These are phyloP conservation scores for Candida saitoana DNA, from an alignment of 805 yeast species.

Conservation along the genomic window DNA sequence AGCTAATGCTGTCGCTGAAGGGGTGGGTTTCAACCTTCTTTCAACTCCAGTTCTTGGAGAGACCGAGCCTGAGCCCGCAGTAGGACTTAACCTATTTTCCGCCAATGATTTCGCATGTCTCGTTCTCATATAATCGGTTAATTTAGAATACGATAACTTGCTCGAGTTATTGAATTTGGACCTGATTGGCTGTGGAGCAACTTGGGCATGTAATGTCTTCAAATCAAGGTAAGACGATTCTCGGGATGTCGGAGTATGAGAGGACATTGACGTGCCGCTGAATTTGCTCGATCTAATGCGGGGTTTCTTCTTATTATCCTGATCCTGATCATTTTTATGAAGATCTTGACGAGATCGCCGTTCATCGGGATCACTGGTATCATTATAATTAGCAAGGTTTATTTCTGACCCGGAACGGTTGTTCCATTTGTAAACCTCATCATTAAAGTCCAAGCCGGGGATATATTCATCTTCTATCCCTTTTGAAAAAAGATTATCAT, in stretches of 20 bases:
- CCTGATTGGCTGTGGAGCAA: constrained; percentile 39
- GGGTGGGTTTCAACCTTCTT: constrained; percentile 9
- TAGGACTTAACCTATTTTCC: constrained; percentile 1
- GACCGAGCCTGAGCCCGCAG: neutral
- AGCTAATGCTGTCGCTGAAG: constrained; percentile 7
- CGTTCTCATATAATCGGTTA: constrained; percentile 20
- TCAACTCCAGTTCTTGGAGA: neutral
- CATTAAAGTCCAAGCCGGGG: constrained; percentile 62
- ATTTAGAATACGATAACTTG: constrained; percentile 17
- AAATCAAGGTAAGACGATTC: constrained; percentile 38
- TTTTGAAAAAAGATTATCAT: neutral
- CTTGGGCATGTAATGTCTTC: constrained; percentile 40
- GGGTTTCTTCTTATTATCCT: neutral
- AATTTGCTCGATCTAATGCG: constrained; percentile 7
- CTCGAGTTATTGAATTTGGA: constrained; percentile 6
- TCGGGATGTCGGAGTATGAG: constrained; percentile 27
- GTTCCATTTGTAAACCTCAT: constrained; percentile 47
- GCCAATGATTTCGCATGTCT: constrained; percentile 11
- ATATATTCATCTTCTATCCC: constrained; percentile 76
- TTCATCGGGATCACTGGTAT: neutral
- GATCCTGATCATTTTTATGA: neutral
- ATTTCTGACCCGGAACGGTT: constrained; percentile 15
- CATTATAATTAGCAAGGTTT: constrained; percentile 3
- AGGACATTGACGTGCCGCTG: neutral
- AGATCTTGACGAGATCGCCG: neutral